phyloP scores from a whole-genome alignment of 2,329 filamentous ascomycete genomes.

The Westerdykella aurantiaca region DNA sequence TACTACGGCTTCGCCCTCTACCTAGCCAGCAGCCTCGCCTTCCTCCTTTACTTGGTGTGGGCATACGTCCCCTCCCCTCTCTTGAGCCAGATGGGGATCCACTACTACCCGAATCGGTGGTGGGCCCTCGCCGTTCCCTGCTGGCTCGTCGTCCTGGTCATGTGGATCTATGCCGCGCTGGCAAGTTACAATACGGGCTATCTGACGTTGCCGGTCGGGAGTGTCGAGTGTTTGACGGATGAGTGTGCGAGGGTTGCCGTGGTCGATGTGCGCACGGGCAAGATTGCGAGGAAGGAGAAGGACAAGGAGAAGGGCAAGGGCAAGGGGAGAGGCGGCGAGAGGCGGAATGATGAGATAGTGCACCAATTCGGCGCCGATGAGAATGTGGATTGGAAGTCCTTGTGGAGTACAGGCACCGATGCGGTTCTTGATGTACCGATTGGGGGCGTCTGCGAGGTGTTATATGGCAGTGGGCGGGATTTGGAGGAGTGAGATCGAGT shows the following conservation, averaged over 20 bases:
- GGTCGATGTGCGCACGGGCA: slow-evolving; percentile 62
- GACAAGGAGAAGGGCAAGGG: slow-evolving; percentile 34
- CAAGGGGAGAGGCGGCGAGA: slow-evolving; percentile 38
- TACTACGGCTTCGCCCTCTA: slow-evolving; percentile 99
- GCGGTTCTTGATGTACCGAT: slow-evolving; percentile 96
- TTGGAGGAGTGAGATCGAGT: not conserved
- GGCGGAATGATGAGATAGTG: slow-evolving; percentile 23
- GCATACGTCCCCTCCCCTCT: slow-evolving; percentile 88
- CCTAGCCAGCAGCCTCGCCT: slow-evolving; percentile 76
- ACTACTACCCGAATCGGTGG: slow-evolving; percentile 97
- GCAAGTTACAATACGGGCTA: slow-evolving; percentile 87
- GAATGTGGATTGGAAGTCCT: slow-evolving; percentile 64
- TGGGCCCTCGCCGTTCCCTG: slow-evolving; percentile 91
- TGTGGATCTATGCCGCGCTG: slow-evolving; percentile 92
- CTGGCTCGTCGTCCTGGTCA: slow-evolving; percentile 78
- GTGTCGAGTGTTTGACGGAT: slow-evolving; percentile 86
- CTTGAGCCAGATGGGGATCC: slow-evolving; percentile 85
- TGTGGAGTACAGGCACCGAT: slow-evolving; percentile 92
- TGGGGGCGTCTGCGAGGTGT: slow-evolving; percentile 87
- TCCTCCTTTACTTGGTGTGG: slow-evolving; percentile 71
- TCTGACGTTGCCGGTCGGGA: slow-evolving; percentile 71
- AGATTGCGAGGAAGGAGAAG: slow-evolving; percentile 37
- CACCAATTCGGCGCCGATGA: slow-evolving; percentile 36
- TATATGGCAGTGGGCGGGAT: slow-evolving; percentile 63
- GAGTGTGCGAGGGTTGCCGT: slow-evolving; percentile 80